phyloP scores from a whole-genome alignment of 2,329 filamentous ascomycete genomes.

The Fusarium burgessii region DNA sequence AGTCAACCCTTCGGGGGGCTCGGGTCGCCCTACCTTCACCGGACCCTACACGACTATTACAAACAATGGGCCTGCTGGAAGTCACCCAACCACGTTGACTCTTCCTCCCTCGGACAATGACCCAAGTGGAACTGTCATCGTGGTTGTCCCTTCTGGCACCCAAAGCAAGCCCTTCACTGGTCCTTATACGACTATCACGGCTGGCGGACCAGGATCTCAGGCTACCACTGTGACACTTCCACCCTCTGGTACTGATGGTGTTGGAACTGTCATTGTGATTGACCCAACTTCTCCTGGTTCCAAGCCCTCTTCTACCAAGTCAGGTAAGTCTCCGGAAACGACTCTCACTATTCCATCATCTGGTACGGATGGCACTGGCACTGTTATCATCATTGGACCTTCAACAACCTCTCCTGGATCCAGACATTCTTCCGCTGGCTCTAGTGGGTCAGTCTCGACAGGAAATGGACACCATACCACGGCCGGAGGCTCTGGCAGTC shows the following conservation, averaged over 20 bases:
- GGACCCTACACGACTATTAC: slow-evolving; percentile 6
- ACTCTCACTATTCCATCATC: background rate
- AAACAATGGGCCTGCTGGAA: background rate
- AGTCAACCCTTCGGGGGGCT: background rate
- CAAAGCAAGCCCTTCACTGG: background rate
- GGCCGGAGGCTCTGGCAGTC: background rate
- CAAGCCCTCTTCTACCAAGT: background rate
- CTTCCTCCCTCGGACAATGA: background rate
- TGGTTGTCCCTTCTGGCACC: background rate
- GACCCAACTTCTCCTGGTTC: background rate
- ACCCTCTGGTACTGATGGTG: background rate
- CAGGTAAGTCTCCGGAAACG: background rate
- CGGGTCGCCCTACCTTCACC: background rate
- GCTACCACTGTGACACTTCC: background rate
- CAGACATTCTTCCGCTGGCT: background rate
- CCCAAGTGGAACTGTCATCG: background rate
- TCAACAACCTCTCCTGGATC: background rate
- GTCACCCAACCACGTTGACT: background rate
- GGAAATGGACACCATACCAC: no score
- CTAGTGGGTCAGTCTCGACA: background rate
- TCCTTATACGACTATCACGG: background rate
- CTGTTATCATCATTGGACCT: background rate
- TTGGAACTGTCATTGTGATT: background rate
- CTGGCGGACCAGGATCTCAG: background rate
- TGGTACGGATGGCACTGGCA: background rate